Base-by-base conservation (phyloP, 805 yeast genomes). In the Cyberlindnera nakhonratchasimensis region DNA sequence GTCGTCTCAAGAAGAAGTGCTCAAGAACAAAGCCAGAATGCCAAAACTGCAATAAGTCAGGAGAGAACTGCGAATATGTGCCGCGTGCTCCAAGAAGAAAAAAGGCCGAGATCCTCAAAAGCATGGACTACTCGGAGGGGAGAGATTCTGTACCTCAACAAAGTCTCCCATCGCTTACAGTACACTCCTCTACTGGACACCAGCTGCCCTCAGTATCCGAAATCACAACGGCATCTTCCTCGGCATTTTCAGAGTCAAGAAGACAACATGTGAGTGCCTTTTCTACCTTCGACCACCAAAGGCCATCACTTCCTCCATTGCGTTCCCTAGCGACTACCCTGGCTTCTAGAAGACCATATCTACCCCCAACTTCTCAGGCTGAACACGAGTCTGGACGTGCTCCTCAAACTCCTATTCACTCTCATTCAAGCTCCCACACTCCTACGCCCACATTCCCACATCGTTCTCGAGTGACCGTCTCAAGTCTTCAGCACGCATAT, bases 1-100 rank as follows among this genome's bases (percentile, higher is more conserved):
- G 79, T 38, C 58, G 66, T 37, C 55, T 72, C 29, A 75, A 75
- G 57, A 74, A 74, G 56, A 71, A 69, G 48, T 75, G 80, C 51
- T 61, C 73, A 1, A 69, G 72, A 48, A 62, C 69, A 18, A 41
- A 55, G 1, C 79, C 79, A 0, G 56, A 50, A 14, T 75, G 80
- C 48, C 42, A 47, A 10, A 72, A 70, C 48, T 75, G 80, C 48
- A 35, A 32, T 10, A 67, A 61, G 42, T 66, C 70, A 7, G 58
- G 59, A 7, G 66, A 62, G 37, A 32, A 34, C 2, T 75, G 80
- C 51, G 60, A 58, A 30, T 74, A 74, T 48, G 69, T 71, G 3
- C 71, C 72, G 3, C 61, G 71, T 41, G 68, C 70, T 1, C 65
- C 67, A 23, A 62, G 73, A 52, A 52, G 76, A 55, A 63, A 53